Evolutionary conservation across 2,329 filamentous ascomycete genomes (phyloP), one percentile per base, ranked within the genome.

Genomic region (Diplodia scrobiculata): DNA sequence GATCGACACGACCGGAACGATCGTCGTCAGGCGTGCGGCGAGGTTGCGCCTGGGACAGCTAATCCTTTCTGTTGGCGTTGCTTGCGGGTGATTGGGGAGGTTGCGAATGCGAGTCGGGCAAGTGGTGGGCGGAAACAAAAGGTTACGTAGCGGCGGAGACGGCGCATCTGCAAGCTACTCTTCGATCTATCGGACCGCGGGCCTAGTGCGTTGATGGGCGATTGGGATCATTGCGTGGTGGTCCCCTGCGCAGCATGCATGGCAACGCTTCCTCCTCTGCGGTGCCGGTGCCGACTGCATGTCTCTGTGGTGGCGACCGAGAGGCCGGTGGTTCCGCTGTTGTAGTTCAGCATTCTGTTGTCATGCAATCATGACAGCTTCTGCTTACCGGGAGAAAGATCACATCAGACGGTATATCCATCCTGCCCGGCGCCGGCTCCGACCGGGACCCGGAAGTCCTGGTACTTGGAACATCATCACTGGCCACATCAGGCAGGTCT

Each of bases 151-250:
- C n/a, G 21, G 14, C 54, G 21, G 17, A 41, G 34, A 25, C 38
- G 38, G 38, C 17, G 25, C 38, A 59, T 41, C 25, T 41, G 53
- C 34, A 58, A 58, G 55, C 38, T 38, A 59, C 55, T 32, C 55
- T 48, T 47, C 55, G 55, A 59, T 59, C 55, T 59, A 59, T 59
- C 55, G 55, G 55, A 32, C 55, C 55, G 53, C 27, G 25, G 55
- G 17, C 38, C 48, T 21, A 47, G 34, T 41, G 17, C 21, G 55
- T n/a, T 47, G 38, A 19, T 47, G 45, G 54, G 19, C 21, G 38
- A 59, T 59, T 41, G 38, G 27, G 14, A 59, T 36, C 29, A 51
- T 51, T 51, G 48, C 19, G 5, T 11, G 10, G n/a, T 19, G 41
- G 41, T 45, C 41, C 41, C 38, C 41, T 45, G 41, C 41, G n/a